A percentile compares a stretch with the other conserved stretches of the same genome.
These are phyloP conservation scores for Penicillium egyptiacum DNA, from an alignment of 495 filamentous ascomycete species.

Conservation along the genomic window DNA sequence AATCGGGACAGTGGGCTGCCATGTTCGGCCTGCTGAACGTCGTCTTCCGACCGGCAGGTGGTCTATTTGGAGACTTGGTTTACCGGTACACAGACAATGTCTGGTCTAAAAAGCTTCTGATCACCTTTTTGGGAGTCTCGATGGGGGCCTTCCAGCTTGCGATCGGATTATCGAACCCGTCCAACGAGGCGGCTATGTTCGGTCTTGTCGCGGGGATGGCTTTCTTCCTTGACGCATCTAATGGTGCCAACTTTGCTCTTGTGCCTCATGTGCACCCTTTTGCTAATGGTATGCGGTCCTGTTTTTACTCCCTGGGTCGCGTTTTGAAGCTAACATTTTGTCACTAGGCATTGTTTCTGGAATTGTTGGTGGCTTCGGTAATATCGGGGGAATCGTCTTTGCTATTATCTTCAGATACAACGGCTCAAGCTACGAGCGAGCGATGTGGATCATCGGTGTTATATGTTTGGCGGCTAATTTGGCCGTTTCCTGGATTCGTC, in stretches of 20 bases:
- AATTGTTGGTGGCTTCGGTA: conserved; percentile 74
- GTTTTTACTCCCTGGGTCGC: neutral
- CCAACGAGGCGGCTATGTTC: conserved; percentile 64
- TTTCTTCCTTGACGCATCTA: conserved; percentile 80
- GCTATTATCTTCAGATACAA: conserved; percentile 82
- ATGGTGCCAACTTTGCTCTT: conserved; percentile 82
- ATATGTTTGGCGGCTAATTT: conserved; percentile 69
- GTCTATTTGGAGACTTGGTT: conserved; percentile 69
- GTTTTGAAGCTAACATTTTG: neutral
- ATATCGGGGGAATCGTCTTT: conserved; percentile 83
- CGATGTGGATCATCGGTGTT: conserved; percentile 81
- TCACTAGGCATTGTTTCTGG: conserved; percentile 67
- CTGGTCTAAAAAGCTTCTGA: conserved; percentile 75
- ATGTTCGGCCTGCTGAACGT: conserved; percentile 92
- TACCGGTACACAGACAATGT: conserved; percentile 62
- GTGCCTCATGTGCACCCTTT: conserved; percentile 81
- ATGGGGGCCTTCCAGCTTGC: conserved; percentile 68
- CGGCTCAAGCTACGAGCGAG: conserved; percentile 62
- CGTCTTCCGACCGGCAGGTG: conserved; percentile 70
- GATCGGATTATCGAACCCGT: conserved; percentile 66
- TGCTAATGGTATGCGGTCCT: conserved; percentile 57
- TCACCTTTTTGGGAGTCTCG: conserved; percentile 60
- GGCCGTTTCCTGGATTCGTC: conserved; percentile 67
- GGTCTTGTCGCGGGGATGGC: conserved; percentile 73
- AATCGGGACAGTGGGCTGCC: conserved; percentile 74